Evolutionary conservation across 768 basidiomycete genomes (phyloP).

Genomic region (Leucocoprinus leucothites): DNA sequence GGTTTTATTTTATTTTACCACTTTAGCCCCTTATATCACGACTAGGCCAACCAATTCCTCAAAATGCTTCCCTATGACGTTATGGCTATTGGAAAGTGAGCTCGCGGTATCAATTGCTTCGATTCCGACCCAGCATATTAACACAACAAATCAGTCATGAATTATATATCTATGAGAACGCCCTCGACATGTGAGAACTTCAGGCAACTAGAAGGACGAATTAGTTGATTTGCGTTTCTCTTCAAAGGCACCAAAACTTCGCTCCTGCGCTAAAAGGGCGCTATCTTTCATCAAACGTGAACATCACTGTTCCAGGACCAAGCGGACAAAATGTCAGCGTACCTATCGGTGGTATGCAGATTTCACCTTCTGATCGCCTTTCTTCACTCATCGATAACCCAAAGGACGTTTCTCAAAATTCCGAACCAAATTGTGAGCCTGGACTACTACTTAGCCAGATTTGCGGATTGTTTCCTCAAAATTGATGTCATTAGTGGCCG

Average conservation of each 20-base stretch:
- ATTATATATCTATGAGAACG: conserved; percentile 66
- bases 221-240: background rate
- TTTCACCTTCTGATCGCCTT: background rate
- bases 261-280: conserved; percentile 62
- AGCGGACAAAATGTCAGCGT: conserved; percentile 32
- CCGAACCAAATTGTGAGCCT: conserved; percentile 61
- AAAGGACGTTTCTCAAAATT: conserved; percentile 67
- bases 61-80: conserved; percentile 75
- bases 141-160: conserved; percentile 58
- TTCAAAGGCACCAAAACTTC: conserved; percentile 58
- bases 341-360: conserved; percentile 34
- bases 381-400: background rate
- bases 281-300: conserved; percentile 83
- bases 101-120: background rate
- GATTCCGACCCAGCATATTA: background rate
- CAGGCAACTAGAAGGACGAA: conserved; percentile 1
- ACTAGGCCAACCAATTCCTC: conserved; percentile 73
- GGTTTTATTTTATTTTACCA: background rate
- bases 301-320: conserved; percentile 65
- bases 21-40: background rate
- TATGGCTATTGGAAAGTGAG: conserved; percentile 82
- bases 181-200: conserved; percentile 57
- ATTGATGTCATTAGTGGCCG: conserved; percentile 43
- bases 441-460: background rate
- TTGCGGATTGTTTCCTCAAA: background rate